Evolutionary conservation across 2,329 filamentous ascomycete species (phyloP), one percentile per base, ranked within the genome.

Genomic region (Chaetomiaceae sp.): DNA sequence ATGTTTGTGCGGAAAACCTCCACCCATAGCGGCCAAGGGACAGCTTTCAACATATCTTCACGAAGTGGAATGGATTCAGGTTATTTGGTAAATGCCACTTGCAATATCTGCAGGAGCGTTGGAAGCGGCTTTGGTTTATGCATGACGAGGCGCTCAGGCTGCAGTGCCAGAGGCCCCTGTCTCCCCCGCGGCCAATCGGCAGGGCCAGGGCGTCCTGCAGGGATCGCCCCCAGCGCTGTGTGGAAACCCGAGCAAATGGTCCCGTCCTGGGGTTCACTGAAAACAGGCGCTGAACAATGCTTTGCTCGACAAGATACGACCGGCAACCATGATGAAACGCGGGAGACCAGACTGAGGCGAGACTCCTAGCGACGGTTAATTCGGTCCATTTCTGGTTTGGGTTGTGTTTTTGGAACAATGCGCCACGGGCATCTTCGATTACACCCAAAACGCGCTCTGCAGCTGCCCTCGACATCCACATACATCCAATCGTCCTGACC

Each of bases 301-400:
- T 51, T 49, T 57, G 56, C 48, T 46, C 39, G 44, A 35, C 20
- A 50, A 51, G 16, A 53, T 38, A 40, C 41, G 44, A 49, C 41
- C 50, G 48, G 46, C 50, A 45, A 43, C 46, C 40, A 51, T 41
- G 35, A 58, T 60, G 58, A 60, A 59, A 60, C 58, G 27, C 48
- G 44, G 45, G 45, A 51, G 39, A 12, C 54, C 51, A 37, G 50
- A 49, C 44, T 51, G 54, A 55, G 20, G 47, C 41, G 31, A 21
- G 20, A 34, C 9, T 44, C 44, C 51, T 30, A 50, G 25, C 30
- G 4, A 13, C 30, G 10, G 30, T 33, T 4, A 12, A 12, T 3
- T 33, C 10, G 25, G 43, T 20, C 41, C 37, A 25, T 17, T 34
- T 48, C 27, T 14, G 43, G 33, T 31, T 47, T 17, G n/a, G n/a